Conservation (phyloP, 108 stramenopile species). For the Aurantiochytrium sp. region DNA sequence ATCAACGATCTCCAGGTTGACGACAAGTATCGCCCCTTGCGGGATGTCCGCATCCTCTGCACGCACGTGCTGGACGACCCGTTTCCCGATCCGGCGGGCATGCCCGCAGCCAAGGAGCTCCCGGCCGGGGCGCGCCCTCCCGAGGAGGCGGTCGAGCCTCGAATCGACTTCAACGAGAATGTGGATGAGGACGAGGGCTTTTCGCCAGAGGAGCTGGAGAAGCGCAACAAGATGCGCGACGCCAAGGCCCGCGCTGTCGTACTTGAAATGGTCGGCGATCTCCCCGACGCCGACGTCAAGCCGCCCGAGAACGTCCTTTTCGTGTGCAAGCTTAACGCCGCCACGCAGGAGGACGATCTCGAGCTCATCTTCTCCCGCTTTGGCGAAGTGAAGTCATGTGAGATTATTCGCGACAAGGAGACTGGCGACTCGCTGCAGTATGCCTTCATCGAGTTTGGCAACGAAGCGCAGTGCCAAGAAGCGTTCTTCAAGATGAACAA, state of each 20-base stretch:
- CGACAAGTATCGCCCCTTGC: conserved; percentile 80
- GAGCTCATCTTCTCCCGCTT: conserved; percentile 86
- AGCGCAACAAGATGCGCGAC: conserved; percentile 59
- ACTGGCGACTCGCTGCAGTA: conserved; percentile 90
- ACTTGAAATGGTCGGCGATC: conserved; percentile 82
- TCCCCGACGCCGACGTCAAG: conserved; percentile 60
- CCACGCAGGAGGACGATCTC: conserved; percentile 92
- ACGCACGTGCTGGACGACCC: conserved; percentile 88
- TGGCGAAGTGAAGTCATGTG: conserved; percentile 63
- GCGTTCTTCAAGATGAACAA: conserved; percentile 99
- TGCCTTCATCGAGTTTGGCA: conserved; percentile 92
- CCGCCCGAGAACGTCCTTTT: conserved; percentile 96
- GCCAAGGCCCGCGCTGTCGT: conserved; percentile 87
- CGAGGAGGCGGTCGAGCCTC: not conserved
- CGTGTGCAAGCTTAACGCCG: conserved; percentile 95
- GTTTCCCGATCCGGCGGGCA: conserved; percentile 56
- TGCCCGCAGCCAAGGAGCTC: not conserved
- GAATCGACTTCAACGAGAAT: not conserved
- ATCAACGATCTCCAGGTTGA: conserved; percentile 81
- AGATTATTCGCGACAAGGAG: conserved; percentile 88
- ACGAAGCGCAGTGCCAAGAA: conserved; percentile 75
- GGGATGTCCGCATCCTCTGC: conserved; percentile 81
- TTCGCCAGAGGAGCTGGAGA: conserved; percentile 50
- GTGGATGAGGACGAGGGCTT: conserved; percentile 48
- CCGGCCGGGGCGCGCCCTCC: not conserved